phyloP scores from a whole-genome alignment of 805 yeast species.

The Candida ascalaphidarum region DNA sequence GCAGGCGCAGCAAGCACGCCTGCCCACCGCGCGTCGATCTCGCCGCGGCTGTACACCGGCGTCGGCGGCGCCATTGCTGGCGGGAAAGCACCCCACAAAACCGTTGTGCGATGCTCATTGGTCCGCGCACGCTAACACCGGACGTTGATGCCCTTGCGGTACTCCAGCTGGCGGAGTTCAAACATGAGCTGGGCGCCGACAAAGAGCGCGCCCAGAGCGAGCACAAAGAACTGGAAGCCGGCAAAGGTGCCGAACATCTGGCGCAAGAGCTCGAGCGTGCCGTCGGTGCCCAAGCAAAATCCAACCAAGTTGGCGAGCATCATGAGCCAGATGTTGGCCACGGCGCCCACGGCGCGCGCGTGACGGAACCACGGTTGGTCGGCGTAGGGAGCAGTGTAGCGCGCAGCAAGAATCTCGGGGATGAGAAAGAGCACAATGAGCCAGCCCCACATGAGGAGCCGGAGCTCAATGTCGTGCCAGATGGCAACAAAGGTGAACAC shows the following conservation, averaged over 20 bases:
- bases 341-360: constrained; percentile 81
- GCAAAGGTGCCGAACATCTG: constrained; percentile 66
- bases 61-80: constrained; percentile 40
- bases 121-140: constrained; percentile 64
- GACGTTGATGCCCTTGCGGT: constrained; percentile 72
- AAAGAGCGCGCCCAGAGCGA: constrained; percentile 60
- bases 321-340: constrained; percentile 92
- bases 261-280: constrained; percentile 53
- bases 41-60: constrained; percentile 24
- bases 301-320: constrained; percentile 94
- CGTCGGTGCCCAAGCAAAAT: constrained; percentile 87
- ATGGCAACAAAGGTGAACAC: constrained; percentile 94
- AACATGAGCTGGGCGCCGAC: constrained; percentile 91
- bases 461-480: constrained; percentile 96
- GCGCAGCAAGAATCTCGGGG: constrained; percentile 72
- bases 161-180: constrained; percentile 82
- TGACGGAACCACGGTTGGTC: constrained; percentile 66
- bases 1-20: constrained; percentile 20
- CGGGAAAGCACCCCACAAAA: no score
- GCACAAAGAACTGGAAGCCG: constrained; percentile 57
- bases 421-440: constrained; percentile 74
- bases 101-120: no score
- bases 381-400: constrained; percentile 30
- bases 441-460: constrained; percentile 93
- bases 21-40: constrained; percentile 16